Evolutionary conservation across 495 filamentous ascomycete species (phyloP), one percentile per base, ranked within the genome.

Genomic region (Neurospora africana): DNA sequence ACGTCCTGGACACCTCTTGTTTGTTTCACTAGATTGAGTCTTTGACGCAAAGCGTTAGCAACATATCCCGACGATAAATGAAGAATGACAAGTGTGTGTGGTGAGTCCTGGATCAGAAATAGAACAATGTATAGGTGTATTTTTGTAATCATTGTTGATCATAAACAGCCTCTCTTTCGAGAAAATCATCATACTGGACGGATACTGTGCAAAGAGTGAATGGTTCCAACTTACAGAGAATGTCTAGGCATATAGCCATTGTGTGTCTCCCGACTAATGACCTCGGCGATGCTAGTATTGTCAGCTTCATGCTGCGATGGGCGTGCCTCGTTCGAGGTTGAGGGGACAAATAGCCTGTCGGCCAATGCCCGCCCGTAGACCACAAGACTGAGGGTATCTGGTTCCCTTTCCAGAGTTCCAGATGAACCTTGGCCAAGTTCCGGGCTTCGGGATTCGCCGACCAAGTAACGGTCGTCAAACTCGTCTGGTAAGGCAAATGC

Each of bases 401-500:
- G 67, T 68, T 67, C 47, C 30, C 44, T 68, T 21, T 33, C 69
- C 30, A 43, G 53, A 65, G 53, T 33, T 65, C 53, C 53, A 33
- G 27, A 65, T 65, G 53, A 65, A 65, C 15, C 27, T 65, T 19
- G 53, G 27, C 68, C 4, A 23, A 41, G 5, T 37, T 65, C 68
- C 27, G 19, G 5, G 10, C 19, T 68, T 70, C 53, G 68, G n/a
- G 10, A 11, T 13, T 10, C 53, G 35, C 5, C 10, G 33, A 9
- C 47, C 21, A 68, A 38, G 21, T 39, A 65, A 10, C 68, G 70
- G 17, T 81, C 79, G 30, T 78, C 74, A 70, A 78, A 76, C 40
- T 69, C 72, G 61, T 79, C 78, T 19, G 79, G 75, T 27, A 81
- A 78, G 35, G 69, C 76, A 72, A 81, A 77, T 17, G 71, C 75